Conservation (phyloP, 2,329 filamentous ascomycete species). For the Calonectria naviculata region DNA sequence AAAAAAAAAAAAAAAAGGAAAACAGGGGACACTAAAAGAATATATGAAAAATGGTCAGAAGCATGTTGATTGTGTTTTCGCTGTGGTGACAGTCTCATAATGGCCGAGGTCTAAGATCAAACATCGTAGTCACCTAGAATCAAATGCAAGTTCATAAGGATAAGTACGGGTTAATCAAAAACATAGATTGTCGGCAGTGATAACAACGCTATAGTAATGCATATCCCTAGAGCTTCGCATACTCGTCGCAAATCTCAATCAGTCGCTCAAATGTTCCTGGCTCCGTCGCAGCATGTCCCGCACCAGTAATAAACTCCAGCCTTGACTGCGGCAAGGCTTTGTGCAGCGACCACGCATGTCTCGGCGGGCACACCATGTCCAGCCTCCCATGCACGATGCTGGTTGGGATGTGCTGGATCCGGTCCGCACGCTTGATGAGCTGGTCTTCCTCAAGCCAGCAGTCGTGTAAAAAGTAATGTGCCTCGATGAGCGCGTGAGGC, state of each 20-base stretch:
- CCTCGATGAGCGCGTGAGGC: not conserved
- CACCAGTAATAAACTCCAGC: not conserved
- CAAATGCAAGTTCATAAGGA: too few relatives aligned
- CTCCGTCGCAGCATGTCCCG: not conserved
- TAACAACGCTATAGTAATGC: not conserved
- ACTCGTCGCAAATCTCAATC: not conserved
- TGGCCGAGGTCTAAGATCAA: too few relatives aligned
- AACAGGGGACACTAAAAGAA: too few relatives aligned
- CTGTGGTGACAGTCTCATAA: too few relatives aligned
- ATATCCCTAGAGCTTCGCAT: not conserved
- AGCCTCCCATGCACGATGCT: not conserved
- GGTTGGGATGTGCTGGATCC: not conserved
- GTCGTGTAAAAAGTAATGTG: not conserved
- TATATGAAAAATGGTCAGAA: too few relatives aligned
- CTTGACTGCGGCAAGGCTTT: not conserved
- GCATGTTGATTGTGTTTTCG: too few relatives aligned
- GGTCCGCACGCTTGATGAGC: not conserved
- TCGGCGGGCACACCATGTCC: not conserved
- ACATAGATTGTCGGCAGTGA: too few relatives aligned
- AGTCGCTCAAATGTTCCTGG: not conserved
- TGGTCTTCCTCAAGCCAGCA: not conserved
- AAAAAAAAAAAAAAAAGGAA: too few relatives aligned
- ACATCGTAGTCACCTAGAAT: too few relatives aligned
- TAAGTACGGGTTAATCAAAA: too few relatives aligned
- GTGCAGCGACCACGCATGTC: not conserved